Evolutionary conservation across 2,329 filamentous ascomycete species (phyloP).

Genomic region (Colletotrichum liaoningense): DNA sequence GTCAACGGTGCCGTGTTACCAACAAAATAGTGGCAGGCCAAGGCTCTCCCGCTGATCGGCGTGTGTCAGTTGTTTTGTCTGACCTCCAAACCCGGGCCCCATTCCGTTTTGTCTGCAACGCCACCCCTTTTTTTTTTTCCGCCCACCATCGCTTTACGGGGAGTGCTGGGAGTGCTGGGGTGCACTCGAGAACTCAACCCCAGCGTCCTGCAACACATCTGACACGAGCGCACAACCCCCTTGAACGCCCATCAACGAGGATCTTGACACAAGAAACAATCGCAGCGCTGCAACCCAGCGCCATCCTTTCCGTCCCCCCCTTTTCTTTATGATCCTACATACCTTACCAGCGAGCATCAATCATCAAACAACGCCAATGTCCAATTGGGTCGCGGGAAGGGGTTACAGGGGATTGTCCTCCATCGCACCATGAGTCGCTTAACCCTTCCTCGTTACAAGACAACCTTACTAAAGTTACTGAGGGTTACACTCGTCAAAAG

Average conservation of each 20-base stretch:
- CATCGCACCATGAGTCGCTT: constrained; percentile 15
- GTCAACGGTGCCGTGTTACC: neutral
- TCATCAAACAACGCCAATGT: constrained; percentile 16
- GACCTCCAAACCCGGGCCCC: neutral
- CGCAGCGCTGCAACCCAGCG: neutral
- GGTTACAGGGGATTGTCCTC: neutral
- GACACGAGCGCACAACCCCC: constrained; percentile 32
- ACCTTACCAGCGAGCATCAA: neutral
- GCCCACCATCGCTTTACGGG: neutral
- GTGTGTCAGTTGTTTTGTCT: constrained; percentile 6
- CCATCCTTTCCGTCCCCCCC: neutral
- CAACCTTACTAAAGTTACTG: neutral
- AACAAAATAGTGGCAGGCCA: neutral
- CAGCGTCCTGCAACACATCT: constrained; percentile 34
- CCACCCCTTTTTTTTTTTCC: neutral
- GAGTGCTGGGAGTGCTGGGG: too few species aligned
- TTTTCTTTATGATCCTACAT: neutral
- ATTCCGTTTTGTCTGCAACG: neutral
- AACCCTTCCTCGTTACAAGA: constrained; percentile 20
- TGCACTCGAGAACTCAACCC: neutral
- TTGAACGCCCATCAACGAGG: constrained; percentile 11
- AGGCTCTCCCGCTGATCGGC: neutral
- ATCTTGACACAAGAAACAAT: constrained; percentile 31
- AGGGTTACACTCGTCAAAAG: neutral
- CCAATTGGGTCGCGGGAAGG: constrained; percentile 10